Evolutionary conservation across 2,329 filamentous ascomycete species (phyloP), one percentile per base, ranked within the genome.

Genomic region (Pyrenochaeta sp.): DNA sequence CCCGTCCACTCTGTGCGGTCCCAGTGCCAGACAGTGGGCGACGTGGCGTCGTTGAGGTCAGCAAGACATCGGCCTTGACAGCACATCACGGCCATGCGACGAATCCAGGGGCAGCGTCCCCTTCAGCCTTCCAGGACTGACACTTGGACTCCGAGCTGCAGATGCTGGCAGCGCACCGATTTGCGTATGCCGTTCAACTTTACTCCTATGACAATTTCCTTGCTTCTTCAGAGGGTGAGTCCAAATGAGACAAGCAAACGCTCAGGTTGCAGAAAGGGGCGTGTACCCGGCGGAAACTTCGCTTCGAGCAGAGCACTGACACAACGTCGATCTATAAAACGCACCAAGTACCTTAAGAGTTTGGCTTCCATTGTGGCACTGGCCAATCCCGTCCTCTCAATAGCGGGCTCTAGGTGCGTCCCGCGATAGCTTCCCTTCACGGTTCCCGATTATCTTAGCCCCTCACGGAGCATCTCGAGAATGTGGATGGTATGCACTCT

Each of bases 321-420:
- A 73, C 67, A 62, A 60, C 58, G 64, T 69, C 66, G 67, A 69
- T 67, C 66, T 58, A 59, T 56, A 58, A 66, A 65, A 47, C 58
- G 42, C 45, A 51, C 67, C 61, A 62, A 64, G 55, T 28, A 50
- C 62, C 25, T 53, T 57, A 62, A 7, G 39, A 59, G 68, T 30
- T 61, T 68, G 50, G 72, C 57, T 56, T 48, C 54, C 58, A 55
- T 46, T 53, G 36, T 44, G 39, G 62, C 65, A 58, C 59, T 64
- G 70, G 64, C 71, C 71, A 71, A 72, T 71, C 60, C 59, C 50
- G 51, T 64, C 51, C 39, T 51, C 50, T 58, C 43, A 59, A 56
- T 50, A 52, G 56, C 70, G 68, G 71, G 64, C 67, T 66, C 65
- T 72, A 72, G 62, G 69, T 64, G 64, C 69, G 64, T 71, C 60